These are phyloP conservation scores for Hondaea fermentalgiana DNA, from an alignment of 108 stramenopile species.

Conservation along the genomic window DNA sequence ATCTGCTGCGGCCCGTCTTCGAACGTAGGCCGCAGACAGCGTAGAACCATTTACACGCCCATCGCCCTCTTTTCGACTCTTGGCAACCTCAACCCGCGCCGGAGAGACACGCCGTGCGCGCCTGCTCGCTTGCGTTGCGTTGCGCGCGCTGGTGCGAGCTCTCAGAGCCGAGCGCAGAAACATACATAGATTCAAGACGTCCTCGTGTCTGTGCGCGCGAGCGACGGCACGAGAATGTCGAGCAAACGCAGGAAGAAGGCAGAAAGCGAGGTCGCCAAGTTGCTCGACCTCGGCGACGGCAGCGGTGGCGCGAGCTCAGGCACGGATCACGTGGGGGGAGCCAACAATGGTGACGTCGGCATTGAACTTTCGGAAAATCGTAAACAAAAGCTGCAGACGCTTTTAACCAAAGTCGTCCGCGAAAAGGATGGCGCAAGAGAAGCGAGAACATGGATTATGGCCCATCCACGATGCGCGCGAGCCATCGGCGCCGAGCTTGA, in stretches of 20 bases:
- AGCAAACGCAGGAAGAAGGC: background rate
- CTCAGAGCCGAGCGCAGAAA: no score
- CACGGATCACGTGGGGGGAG: background rate
- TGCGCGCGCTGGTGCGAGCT: no score
- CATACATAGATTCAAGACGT: no score
- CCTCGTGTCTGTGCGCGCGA: no score
- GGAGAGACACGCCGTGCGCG: no score
- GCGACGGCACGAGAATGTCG: no score
- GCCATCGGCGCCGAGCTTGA: background rate
- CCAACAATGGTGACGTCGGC: background rate
- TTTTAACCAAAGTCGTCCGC: background rate
- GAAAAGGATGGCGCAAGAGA: background rate
- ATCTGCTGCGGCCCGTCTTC: no score
- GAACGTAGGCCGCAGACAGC: no score
- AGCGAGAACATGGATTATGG: background rate
- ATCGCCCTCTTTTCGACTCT: no score
- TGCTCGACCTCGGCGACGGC: background rate
- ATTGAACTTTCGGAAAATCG: background rate
- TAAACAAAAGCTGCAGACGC: background rate
- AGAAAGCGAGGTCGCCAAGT: background rate
- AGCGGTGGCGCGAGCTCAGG: background rate
- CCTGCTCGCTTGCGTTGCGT: no score
- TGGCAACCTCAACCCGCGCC: no score
- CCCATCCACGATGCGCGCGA: background rate
- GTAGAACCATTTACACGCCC: no score